These are phyloP conservation scores for Metschnikowia proteae DNA, from an alignment of 805 yeast species.

Conservation along the genomic window DNA sequence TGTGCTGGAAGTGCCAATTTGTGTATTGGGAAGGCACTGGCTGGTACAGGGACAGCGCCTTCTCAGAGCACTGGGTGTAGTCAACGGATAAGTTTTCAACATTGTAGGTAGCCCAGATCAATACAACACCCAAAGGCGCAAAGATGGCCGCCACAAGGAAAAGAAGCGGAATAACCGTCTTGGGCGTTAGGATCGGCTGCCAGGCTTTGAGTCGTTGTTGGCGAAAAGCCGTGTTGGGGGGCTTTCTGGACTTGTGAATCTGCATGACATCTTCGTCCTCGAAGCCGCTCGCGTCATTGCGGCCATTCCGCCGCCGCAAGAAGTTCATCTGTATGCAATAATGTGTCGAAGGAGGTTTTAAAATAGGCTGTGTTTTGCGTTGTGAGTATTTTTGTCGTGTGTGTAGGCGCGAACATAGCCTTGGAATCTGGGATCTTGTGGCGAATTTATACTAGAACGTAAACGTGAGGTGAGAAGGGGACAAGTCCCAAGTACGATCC, in stretches of 20 bases:
- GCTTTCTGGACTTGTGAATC: slow-evolving; percentile 35
- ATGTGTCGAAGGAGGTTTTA: not conserved
- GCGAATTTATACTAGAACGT: not conserved
- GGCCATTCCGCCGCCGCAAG: slow-evolving; percentile 29
- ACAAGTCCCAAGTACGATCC: too few relatives aligned
- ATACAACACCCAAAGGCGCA: slow-evolving; percentile 87
- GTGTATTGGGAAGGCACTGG: slow-evolving; percentile 59
- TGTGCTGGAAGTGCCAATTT: slow-evolving; percentile 55
- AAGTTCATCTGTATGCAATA: slow-evolving; percentile 20
- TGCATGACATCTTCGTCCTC: slow-evolving; percentile 16
- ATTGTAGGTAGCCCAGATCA: slow-evolving; percentile 69
- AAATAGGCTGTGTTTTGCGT: not conserved
- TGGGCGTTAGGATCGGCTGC: slow-evolving; percentile 90
- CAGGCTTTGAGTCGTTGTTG: slow-evolving; percentile 69
- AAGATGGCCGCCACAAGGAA: slow-evolving; percentile 71
- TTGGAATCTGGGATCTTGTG: not conserved
- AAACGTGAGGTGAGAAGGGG: not conserved
- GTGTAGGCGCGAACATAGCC: not conserved
- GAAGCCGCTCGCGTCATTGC: slow-evolving; percentile 14
- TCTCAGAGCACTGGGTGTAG: slow-evolving; percentile 63
- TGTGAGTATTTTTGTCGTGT: not conserved
- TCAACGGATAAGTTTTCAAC: slow-evolving; percentile 74
- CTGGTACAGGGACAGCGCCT: slow-evolving; percentile 36
- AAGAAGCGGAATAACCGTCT: slow-evolving; percentile 82
- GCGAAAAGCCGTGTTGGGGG: slow-evolving; percentile 70